These are phyloP conservation scores for Carex kokanica DNA, from an alignment of 176 grass and related monocot genomes.

Conservation along the genomic window DNA sequence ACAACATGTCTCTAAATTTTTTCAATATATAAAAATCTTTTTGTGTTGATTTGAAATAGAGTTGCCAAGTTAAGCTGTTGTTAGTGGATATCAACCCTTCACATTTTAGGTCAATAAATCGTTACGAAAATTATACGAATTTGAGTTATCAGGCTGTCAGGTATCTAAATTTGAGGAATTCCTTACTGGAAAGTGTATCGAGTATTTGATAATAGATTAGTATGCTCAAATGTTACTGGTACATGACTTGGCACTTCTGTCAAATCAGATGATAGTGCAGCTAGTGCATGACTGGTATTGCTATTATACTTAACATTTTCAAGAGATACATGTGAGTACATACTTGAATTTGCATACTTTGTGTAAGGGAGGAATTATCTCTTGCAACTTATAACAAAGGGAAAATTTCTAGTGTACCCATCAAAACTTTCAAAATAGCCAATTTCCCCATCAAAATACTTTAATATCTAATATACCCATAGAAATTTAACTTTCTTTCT, in stretches of 20 bases:
- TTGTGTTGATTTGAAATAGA: background rate
- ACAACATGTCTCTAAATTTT: background rate
- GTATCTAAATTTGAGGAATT: background rate
- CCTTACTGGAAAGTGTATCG: background rate
- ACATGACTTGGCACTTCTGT: background rate
- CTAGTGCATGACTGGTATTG: background rate
- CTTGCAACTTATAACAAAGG: background rate
- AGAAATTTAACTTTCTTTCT: too few relatives aligned
- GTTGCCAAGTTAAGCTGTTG: background rate
- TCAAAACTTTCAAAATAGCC: too few relatives aligned
- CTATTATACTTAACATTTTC: too few relatives aligned
- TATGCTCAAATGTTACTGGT: background rate
- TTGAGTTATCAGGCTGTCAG: background rate
- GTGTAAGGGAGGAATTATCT: too few relatives aligned
- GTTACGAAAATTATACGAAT: background rate
- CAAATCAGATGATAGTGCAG: background rate
- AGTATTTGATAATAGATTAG: background rate
- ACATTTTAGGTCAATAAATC: background rate
- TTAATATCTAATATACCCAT: too few relatives aligned
- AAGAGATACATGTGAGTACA: background rate
- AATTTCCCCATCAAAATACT: too few relatives aligned
- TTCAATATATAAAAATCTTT: background rate
- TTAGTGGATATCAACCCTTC: background rate
- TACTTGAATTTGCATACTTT: background rate
- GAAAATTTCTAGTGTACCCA: too few relatives aligned